Conservation (phyloP, 1,284 basidiomycete genomes). For the Marasmius sp. region DNA sequence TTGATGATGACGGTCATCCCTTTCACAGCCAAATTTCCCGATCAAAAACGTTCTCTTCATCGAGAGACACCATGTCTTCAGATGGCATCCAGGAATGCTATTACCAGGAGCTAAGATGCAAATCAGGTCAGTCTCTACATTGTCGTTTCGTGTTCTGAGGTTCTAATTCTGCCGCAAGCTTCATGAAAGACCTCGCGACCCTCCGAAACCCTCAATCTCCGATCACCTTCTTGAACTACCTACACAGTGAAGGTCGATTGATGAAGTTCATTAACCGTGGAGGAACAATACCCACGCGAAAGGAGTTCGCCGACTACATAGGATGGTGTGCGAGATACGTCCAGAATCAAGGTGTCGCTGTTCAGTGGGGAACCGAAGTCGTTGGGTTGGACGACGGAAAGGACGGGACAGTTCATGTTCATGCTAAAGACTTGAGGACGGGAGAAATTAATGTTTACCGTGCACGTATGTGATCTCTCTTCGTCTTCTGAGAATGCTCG, state of each 20-base stretch:
- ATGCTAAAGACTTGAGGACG: conserved; percentile 33
- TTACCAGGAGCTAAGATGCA: conserved; percentile 59
- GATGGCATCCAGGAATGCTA: conserved; percentile 63
- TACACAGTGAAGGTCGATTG: conserved; percentile 52
- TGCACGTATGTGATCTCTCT: conserved; percentile 35
- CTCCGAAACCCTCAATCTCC: conserved; percentile 54
- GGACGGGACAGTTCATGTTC: conserved; percentile 38
- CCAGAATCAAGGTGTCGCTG: conserved; percentile 40
- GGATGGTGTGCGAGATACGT: conserved; percentile 52
- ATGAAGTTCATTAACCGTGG: conserved; percentile 77
- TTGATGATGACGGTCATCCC: neutral
- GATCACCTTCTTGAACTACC: conserved; percentile 58
- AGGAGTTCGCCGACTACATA: conserved; percentile 66
- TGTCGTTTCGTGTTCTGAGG: conserved; percentile 3
- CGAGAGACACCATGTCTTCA: conserved; percentile 48
- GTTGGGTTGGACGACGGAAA: conserved; percentile 36
- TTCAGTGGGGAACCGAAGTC: conserved; percentile 51
- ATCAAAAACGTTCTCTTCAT: conserved; percentile 47
- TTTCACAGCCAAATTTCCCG: conserved; percentile 14
- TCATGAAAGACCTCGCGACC: conserved; percentile 62
- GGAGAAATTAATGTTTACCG: conserved; percentile 33
- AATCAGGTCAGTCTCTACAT: conserved; percentile 40
- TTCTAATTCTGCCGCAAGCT: conserved; percentile 32
- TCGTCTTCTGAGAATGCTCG: conserved; percentile 8
- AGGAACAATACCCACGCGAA: conserved; percentile 90